A percentile compares a stretch with the other conserved stretches of the same genome.
These are phyloP conservation scores for Trametes sp. DNA, from an alignment of 1,284 basidiomycete species.

Conservation along the genomic window DNA sequence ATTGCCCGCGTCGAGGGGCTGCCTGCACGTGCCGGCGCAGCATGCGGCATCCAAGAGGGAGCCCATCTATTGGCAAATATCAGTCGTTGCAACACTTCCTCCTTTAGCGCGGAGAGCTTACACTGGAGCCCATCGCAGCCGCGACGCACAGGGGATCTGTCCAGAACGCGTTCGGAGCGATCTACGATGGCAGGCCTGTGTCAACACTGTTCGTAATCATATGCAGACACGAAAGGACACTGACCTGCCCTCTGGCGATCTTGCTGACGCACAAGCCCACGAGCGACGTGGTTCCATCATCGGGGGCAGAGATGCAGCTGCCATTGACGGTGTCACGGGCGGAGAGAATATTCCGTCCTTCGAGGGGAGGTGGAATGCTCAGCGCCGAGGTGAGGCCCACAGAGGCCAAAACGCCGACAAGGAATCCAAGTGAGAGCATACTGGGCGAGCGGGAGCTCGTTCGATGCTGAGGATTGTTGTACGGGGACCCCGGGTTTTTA, in stretches of 20 bases:
- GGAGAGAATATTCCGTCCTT: not conserved
- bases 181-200: too few relatives aligned
- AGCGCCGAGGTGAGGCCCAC: not conserved
- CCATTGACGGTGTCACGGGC: slow-evolving; percentile 4
- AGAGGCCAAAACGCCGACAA: not conserved
- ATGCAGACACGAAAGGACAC: not conserved
- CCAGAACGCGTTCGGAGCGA: slow-evolving; percentile 10
- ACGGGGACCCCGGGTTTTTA: too few relatives aligned
- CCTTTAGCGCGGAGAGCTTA: not conserved
- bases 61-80: slow-evolving; percentile 2
- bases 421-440: not conserved
- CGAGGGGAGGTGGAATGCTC: not conserved
- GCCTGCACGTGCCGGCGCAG: slow-evolving; percentile 16
- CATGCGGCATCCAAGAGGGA: slow-evolving; percentile 14
- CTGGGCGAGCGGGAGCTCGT: not conserved
- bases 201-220: too few relatives aligned
- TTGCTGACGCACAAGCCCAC: slow-evolving; percentile 12
- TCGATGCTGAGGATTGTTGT: not conserved
- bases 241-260: slow-evolving; percentile 10
- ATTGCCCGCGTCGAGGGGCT: slow-evolving; percentile 7
- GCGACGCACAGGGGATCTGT: slow-evolving; percentile 11
- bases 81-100: too few relatives aligned
- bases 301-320: slow-evolving; percentile 19
- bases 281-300: slow-evolving; percentile 8
- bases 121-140: slow-evolving; percentile 14